Base-by-base conservation (phyloP, 768 basidiomycete species). In the Saitozyma podzolica region DNA sequence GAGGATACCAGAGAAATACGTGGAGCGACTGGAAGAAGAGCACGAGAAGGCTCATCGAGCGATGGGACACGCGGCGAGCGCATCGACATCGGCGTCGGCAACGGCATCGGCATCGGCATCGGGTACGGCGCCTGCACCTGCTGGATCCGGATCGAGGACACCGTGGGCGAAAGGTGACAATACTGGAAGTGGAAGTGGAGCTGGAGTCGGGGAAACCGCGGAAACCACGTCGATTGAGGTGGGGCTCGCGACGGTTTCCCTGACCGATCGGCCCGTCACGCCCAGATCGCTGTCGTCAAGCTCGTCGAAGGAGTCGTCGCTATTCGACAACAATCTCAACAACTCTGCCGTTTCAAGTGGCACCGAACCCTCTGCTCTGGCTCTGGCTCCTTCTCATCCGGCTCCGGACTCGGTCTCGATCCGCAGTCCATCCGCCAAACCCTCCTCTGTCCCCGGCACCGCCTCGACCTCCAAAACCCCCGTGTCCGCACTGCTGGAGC, bases 1-100 rank as follows among this genome's bases (percentile, higher is more conserved):
- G 16, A 53, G 74, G 3, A 73, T 76, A 56, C 71, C 69, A 14
- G 74, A 76, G 52, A 76, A 76, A 54, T 76, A 76, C 41, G 72
- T 76, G 7, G 68, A 70, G 45, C 58, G 74, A 41, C 48, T 76
- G 20, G 72, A 73, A 54, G 68, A 72, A 14, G 70, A 72, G 50
- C 73, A 75, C 43, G 65, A 62, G 45, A 70, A 70, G 56, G 65
- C 64, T 16, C 64, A 72, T 49, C 67, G 61, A 40, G 58, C 59
- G 5, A 53, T 74, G 45, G 61, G 29, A 2, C 29, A 29, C 29
- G 13, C 42, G 42, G 55, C 14, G 47, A 37, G 14, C 29, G 9
- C 40, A n/a, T 4, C 19, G 8, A 37, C 13, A 2, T 47, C 45
- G 11, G 45, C 45, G 11, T 1, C 45, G 16, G 43, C 43, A 16